Evolutionary conservation across 768 basidiomycete genomes (phyloP), one percentile per base, ranked within the genome.

Genomic region (Hemileccinum rubropunctum): DNA sequence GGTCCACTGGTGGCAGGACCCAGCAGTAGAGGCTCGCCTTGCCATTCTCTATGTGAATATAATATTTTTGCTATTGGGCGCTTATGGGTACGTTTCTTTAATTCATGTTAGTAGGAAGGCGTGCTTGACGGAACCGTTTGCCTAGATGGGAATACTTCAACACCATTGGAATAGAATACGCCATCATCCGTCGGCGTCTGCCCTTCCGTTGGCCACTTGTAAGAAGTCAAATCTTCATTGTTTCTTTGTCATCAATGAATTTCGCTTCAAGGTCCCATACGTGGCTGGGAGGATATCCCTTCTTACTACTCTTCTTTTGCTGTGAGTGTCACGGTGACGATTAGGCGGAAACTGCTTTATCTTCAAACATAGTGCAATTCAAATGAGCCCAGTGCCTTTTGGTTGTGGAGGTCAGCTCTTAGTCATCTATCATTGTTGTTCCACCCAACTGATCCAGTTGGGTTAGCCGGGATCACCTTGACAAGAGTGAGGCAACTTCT

Each of bases 131-230:
- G n/a, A 34, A 23, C 18, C 2, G 18, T 12, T 35, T 8, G 1
- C 45, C 26, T 32, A 67, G 64, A 6, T 66, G 64, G 65, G 56
- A 62, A 18, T 66, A 63, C 13, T n/a, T 58, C 4, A 49, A 42
- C 8, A 51, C 60, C 1, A 50, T 51, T 3, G 44, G 33, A 11
- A 47, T 65, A 9, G 64, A 66, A 48, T 58, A 44, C 26, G 53
- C 56, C n/a, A 21, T 67, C 18, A 42, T 66, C 40, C 45, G 54
- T 32, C 39, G 52, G 14, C 49, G 47, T 33, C 26, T 63, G 7
- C n/a, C 58, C n/a, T 58, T 67, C 30, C 62, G 50, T 12, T 67
- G 56, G 63, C 30, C 49, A 30, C 56, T 66, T 30, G 65, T 66
- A 33, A 60, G 63, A 2, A 7, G 10, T 12, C 28, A 9, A 23